Base-by-base conservation (phyloP, 2,329 filamentous ascomycete species). In the Diplodia mutila region DNA sequence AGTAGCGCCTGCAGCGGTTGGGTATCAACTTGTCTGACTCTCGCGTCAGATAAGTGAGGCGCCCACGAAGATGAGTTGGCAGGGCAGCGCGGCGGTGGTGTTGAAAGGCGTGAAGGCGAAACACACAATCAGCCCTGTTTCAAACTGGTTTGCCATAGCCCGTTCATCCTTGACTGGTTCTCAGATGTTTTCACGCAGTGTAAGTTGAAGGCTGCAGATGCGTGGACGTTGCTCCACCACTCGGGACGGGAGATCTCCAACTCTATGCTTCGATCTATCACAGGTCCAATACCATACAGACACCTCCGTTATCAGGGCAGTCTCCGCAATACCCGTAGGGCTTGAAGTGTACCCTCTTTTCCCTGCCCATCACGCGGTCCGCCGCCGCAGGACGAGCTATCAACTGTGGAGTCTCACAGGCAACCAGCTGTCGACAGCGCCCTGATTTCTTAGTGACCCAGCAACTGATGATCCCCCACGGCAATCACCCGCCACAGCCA, bases 41-140 rank as follows among this genome's bases (percentile, higher is more conserved):
- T 37, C 46, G 59, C n/a, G 59, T 63, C 59, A 49, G 59, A 63
- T 51, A 63, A 51, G 59, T 63, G 59, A 63, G 59, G 59, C 59
- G 59, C 46, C 29, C n/a, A 32, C 46, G 27, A 16, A 37, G 59
- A 27, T 63, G 59, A 48, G 59, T 21, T 63, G 59, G 18, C 59
- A 63, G 21, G 12, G 46, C 42, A 21, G 42, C 46, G 18, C 16
- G 29, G 18, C 5, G 25, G 23, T 51, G 42, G 29, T 37, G 42
- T 34, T 49, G 59, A 48, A n/a, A 25, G 34, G 21, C 42, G 12
- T 18, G 59, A 61, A 25, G 27, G 29, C 32, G 59, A 63, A 63
- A 63, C 59, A 8, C 23, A 61, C 9, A 32, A n/a, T 21, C 59
- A 51, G n/a, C 7, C n/a, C 42, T 25, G 59, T 63, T 63, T 63